Percentiles rank a stretch among this genome's conserved stretches.
Conservation (phyloP, 306 rosid species). For the Pyrus bretschneideri region DNA sequence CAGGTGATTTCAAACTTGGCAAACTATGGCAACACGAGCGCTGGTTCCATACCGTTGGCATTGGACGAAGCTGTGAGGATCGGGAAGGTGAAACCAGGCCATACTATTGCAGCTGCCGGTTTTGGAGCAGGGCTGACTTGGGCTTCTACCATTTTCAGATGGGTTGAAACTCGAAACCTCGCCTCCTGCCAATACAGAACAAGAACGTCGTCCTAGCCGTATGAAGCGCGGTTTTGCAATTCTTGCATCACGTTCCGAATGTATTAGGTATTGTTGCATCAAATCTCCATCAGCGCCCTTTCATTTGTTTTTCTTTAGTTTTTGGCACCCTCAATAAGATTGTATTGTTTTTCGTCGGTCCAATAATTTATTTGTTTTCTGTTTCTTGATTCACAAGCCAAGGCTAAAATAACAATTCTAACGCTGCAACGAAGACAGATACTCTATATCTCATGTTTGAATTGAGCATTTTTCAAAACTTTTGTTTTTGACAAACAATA, state of each 20-base stretch:
- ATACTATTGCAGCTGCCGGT: conserved; percentile 82
- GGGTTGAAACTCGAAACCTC: conserved; percentile 48
- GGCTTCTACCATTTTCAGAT: conserved; percentile 82
- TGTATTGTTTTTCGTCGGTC: conserved; percentile 12
- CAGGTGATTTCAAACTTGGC: conserved; percentile 84
- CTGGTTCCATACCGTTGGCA: conserved; percentile 93
- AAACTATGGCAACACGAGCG: conserved; percentile 90
- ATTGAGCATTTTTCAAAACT: neutral
- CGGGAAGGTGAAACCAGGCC: conserved; percentile 73
- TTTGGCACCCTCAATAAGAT: conserved; percentile 5
- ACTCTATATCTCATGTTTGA: neutral
- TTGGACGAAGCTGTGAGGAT: conserved; percentile 88
- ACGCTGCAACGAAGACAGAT: neutral
- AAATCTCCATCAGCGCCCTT: conserved; percentile 6
- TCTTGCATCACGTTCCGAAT: neutral
- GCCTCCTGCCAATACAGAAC: neutral
- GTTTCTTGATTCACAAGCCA: neutral
- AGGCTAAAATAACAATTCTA: too few relatives aligned
- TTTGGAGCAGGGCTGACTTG: conserved; percentile 95
- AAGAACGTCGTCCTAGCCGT: too few relatives aligned
- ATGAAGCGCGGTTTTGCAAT: conserved; percentile 8
- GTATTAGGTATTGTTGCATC: neutral
- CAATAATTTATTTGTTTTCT: neutral
- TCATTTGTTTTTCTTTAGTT: conserved; percentile 1
- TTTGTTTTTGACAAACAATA: too few relatives aligned